Evolutionary conservation across 768 basidiomycete genomes (phyloP).

Genomic region (Gelatoporia subvermispora): DNA sequence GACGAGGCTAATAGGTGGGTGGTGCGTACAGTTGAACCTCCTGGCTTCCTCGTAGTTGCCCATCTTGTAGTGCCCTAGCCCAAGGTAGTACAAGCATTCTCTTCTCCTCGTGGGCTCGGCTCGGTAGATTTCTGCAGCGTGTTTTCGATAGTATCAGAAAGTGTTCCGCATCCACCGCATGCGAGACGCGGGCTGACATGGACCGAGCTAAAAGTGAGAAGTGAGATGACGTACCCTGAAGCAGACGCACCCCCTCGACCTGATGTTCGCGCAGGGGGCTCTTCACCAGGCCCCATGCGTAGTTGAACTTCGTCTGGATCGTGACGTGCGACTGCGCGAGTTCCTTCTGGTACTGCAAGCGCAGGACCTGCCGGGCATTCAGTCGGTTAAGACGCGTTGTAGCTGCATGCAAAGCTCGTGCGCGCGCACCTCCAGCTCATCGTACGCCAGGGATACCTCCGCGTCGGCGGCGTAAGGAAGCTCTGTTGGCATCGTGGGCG

Average conservation of each 20-base stretch:
- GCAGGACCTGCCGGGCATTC: conserved; percentile 58
- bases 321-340: conserved; percentile 78
- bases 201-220: neutral
- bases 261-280: conserved; percentile 81
- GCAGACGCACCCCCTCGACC: conserved; percentile 83
- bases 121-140: conserved; percentile 77
- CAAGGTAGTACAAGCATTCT: conserved; percentile 96
- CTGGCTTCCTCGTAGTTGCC: conserved; percentile 89
- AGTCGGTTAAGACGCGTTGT: neutral
- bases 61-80: conserved; percentile 95
- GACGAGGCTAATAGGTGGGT: neutral
- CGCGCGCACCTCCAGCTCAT: conserved; percentile 75
- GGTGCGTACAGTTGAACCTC: conserved; percentile 82
- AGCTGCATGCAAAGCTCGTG: neutral
- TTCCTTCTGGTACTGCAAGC: conserved; percentile 87
- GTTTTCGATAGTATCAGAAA: neutral
- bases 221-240: conserved; percentile 62
- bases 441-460: conserved; percentile 79
- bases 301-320: conserved; percentile 96
- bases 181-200: neutral
- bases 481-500: conserved; percentile 58
- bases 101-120: conserved; percentile 80
- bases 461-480: conserved; percentile 96
- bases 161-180: neutral
- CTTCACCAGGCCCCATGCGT: conserved; percentile 95